Base-by-base conservation (phyloP, 163 green algal species). In the Scenedesmus sp. region DNA sequence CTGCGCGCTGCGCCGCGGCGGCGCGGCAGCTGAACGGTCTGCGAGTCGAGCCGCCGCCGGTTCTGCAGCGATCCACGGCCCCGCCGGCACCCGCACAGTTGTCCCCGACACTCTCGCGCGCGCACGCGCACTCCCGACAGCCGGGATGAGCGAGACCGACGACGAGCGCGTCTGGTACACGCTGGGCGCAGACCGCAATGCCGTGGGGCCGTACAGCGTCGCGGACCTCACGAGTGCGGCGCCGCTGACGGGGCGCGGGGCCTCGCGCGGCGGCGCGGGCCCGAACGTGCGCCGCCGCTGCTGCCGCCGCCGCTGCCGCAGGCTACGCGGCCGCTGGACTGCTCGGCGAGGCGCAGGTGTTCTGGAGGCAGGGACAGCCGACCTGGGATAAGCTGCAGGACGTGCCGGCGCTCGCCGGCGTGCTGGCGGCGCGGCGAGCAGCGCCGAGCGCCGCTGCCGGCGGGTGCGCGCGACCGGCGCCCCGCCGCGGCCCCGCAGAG, bases 141-240 rank as follows among this genome's bases (percentile, higher is more conserved):
- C 14, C 2, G 34, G 17, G 60, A 28, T 47, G 6, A 57, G 34
- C 45, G 14, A 36, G 29, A 47, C 64, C 20, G 18, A 36, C 15
- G 24, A 74, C 5, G 56, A 58, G 34, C 54, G 47, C 26, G 64
- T 39, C 36, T 77, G 69, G 69, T 77, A 42, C 69, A 77, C 69
- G 33, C 54, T 77, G 15, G 58, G 67, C 57, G 33, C 51, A 15
- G n/a, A 42, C 6, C 44, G 53, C 18, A 34, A 77, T 34, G 53
- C 69, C 42, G 69, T 77, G 39, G 69, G 69, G 2, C 69, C 69
- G 56, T 77, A 77, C 69, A 77, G 26, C 26, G 45, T 66, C 4
- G 39, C 31, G 24, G 69, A 67, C 45, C n/a, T 77, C 3, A 48
- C 36, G 9, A 53, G 69, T 67, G 39, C 39, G 39, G 39, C 39